Evolutionary conservation across 345 rosid genomes (phyloP), one percentile per base, ranked within the genome.

Genomic region (Dovyalis caffra): DNA sequence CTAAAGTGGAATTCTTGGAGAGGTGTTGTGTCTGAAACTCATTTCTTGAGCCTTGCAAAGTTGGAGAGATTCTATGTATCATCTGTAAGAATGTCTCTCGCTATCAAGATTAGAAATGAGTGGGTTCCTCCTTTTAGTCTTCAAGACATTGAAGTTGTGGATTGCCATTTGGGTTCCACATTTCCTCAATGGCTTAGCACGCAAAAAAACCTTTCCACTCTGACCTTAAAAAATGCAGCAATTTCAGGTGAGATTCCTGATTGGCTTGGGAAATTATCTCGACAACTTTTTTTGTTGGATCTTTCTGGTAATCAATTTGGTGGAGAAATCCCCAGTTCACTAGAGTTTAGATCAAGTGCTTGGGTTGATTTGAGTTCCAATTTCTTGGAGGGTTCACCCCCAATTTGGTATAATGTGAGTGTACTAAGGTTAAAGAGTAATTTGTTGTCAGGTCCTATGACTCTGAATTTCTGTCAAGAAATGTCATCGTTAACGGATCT

Each of bases 321-420:
- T 23, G 77, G 37, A n/a, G n/a, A 78, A 57, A 47, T 78, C 51
- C 77, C 81, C 25, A 70, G 18, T 11, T 23, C 25, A 9, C 47
- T 66, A 23, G 60, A 72, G 11, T 78, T 69, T 38, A 21, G 23
- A 5, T 28, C 71, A 71, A 64, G 51, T 49, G 15, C 37, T 76
- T 47, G 56, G 73, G 25, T 31, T 21, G 70, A 65, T 64, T 68
- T 76, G 7, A 76, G 89, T 78, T 78, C 78, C 60, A 82, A 88
- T 78, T 64, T 38, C 65, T 87, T 87, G 64, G 74, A 85, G 33
- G 95, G 92, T 38, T 73, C 85, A 49, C 74, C 86, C 28, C 94
- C 91, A 38, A 73, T 72, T 64, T 87, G 88, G 91, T 80, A 86
- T 49, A 85, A 82, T 77, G 88, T 82, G 73, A 82, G 84, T 7